Percentiles rank a stretch among this genome's conserved stretches.
These are phyloP conservation scores for Pythium biforme DNA, from an alignment of 352 stramenopile species.

Conservation along the genomic window DNA sequence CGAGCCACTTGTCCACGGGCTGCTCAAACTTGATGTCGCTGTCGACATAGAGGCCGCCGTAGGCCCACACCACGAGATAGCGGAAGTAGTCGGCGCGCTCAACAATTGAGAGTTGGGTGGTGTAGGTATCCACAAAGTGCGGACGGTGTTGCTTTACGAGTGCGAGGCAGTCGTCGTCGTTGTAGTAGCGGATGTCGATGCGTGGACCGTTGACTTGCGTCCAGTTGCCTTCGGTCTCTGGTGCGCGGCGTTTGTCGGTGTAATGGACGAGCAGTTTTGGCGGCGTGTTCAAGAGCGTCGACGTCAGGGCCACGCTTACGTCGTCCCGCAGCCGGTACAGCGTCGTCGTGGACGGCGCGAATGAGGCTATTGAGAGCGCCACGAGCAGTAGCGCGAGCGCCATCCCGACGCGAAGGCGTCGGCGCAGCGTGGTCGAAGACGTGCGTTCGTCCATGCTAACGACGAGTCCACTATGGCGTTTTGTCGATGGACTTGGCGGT, in stretches of 20 bases:
- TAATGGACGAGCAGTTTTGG: background rate
- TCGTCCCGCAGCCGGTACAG: no score
- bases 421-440: no score
- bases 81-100: conserved; percentile 20
- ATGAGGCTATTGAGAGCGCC: no score
- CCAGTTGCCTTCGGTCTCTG: background rate
- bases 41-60: conserved; percentile 14
- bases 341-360: no score
- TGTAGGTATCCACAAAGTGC: conserved; percentile 13
- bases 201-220: background rate
- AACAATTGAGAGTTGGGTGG: conserved; percentile 10
- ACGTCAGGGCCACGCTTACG: no score
- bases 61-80: conserved; percentile 13
- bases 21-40: conserved; percentile 11
- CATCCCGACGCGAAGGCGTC: no score
- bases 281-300: no score
- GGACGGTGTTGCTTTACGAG: conserved; percentile 1
- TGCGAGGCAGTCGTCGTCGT: conserved; percentile 7
- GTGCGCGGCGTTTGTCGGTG: background rate
- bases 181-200: conserved; percentile 14
- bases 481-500: no score
- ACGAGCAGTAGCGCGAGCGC: no score
- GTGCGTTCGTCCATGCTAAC: no score
- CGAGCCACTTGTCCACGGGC: conserved; percentile 14
- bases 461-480: no score